Evolutionary conservation across 2,329 filamentous ascomycete species (phyloP).

Genomic region (Aspergillus sp.): DNA sequence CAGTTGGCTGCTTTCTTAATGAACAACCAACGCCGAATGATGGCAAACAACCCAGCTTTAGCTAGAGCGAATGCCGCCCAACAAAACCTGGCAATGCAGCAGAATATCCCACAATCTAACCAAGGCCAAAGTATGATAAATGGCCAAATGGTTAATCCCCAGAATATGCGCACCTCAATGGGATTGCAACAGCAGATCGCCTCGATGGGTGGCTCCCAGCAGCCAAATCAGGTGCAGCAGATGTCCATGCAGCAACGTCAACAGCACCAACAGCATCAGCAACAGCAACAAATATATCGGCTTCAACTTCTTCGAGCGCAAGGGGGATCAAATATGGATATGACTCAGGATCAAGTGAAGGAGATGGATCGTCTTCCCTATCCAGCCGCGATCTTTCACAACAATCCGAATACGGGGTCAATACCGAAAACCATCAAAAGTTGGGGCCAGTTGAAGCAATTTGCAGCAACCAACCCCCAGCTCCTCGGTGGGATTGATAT

Average conservation of each 20-base stretch:
- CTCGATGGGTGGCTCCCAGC: slow-evolving; percentile 29
- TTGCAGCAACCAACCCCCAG: slow-evolving; percentile 49
- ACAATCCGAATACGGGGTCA: slow-evolving; percentile 30
- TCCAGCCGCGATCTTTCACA: slow-evolving; percentile 36
- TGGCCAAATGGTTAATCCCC: slow-evolving; percentile 33
- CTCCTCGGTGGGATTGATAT: slow-evolving; percentile 42
- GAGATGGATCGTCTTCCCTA: slow-evolving; percentile 45
- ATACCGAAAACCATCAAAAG: slow-evolving; percentile 53
- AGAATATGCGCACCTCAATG: slow-evolving; percentile 36
- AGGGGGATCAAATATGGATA: slow-evolving; percentile 29
- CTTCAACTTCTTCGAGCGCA: slow-evolving; percentile 35
- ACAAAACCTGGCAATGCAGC: slow-evolving; percentile 31
- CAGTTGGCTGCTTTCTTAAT: slow-evolving; percentile 34
- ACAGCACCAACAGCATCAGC: slow-evolving; percentile 28
- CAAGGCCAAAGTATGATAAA: slow-evolving; percentile 33
- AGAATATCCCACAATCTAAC: slow-evolving; percentile 30
- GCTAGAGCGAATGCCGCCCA: slow-evolving; percentile 31
- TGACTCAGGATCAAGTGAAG: slow-evolving; percentile 42
- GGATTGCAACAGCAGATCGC: slow-evolving; percentile 34
- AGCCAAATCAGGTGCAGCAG: slow-evolving; percentile 34
- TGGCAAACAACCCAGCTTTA: slow-evolving; percentile 32
- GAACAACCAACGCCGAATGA: slow-evolving; percentile 31
- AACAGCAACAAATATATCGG: slow-evolving; percentile 33
- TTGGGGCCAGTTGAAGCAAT: slow-evolving; percentile 59
- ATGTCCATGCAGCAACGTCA: slow-evolving; percentile 34